A percentile compares a stretch with the other conserved stretches of the same genome.
Conservation (phyloP, 139 green algal genomes). For the Chlorella sp. region DNA sequence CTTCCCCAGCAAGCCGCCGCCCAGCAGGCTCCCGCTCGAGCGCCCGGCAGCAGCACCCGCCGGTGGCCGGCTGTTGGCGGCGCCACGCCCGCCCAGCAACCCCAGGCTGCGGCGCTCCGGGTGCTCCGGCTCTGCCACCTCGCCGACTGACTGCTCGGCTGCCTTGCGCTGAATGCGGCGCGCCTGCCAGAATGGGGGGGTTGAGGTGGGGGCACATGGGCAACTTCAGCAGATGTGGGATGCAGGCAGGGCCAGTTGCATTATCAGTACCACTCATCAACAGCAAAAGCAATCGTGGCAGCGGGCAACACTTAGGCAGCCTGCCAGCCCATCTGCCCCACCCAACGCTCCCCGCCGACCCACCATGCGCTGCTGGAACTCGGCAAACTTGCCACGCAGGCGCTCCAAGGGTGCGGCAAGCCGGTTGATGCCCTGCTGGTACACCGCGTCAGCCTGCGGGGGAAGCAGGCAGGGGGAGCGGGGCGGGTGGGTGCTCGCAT, state of each 20-base stretch:
- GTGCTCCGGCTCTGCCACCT: conserved; percentile 24
- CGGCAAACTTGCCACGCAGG: conserved; percentile 74
- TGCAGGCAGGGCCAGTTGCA: neutral
- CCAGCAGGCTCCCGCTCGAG: neutral
- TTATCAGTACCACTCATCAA: neutral
- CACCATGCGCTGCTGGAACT: conserved; percentile 91
- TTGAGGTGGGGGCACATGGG: neutral
- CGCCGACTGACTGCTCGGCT: conserved; percentile 50
- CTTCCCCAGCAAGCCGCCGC: conserved; percentile 21
- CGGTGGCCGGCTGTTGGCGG: neutral
- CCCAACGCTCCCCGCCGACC: neutral
- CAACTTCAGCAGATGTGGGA: neutral
- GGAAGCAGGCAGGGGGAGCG: neutral
- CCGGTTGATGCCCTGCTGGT: conserved; percentile 77
- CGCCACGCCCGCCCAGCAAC: conserved; percentile 8
- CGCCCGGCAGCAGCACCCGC: neutral
- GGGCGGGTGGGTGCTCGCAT: neutral
- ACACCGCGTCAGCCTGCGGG: conserved; percentile 67
- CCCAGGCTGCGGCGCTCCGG: conserved; percentile 44
- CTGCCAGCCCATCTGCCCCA: neutral
- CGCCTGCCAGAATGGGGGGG: conserved; percentile 47
- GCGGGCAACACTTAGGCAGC: neutral
- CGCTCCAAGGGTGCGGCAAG: conserved; percentile 74
- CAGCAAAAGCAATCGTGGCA: neutral
- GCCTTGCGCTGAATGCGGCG: conserved; percentile 74